A percentile compares a stretch with the other conserved stretches of the same genome.
Conservation (phyloP, 768 basidiomycete species). For the Russula compacta region DNA sequence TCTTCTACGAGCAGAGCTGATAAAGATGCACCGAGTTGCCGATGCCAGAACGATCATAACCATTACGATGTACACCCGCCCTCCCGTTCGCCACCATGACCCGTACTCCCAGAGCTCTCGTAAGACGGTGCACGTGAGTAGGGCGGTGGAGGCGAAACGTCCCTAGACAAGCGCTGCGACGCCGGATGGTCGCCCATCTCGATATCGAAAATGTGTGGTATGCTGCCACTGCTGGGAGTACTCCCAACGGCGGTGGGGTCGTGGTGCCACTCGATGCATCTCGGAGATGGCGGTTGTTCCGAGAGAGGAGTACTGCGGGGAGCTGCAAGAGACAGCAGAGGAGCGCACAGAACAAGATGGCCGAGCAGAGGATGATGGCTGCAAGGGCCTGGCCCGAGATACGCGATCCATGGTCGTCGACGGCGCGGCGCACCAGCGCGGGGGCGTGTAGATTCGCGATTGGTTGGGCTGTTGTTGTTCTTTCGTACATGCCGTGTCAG, state of each 20-base stretch:
- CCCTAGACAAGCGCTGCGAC: background rate
- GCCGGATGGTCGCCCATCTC: background rate
- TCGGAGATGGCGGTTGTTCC: background rate
- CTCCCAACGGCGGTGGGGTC: background rate
- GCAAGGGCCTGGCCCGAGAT: conserved; percentile 1
- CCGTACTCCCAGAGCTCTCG: background rate
- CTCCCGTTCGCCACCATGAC: background rate
- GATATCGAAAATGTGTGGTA: background rate
- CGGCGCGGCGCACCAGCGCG: background rate
- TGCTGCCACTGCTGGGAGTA: background rate
- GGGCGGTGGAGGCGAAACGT: conserved; percentile 9
- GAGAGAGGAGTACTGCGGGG: background rate
- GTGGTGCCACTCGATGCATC: background rate
- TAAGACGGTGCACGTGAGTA: conserved; percentile 14
- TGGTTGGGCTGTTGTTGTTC: background rate
- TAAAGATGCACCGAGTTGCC: background rate
- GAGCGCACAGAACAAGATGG: conserved; percentile 4
- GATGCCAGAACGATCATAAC: background rate
- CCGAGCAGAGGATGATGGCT: background rate
- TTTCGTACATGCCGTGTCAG: background rate
- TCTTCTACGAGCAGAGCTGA: background rate
- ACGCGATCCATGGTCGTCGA: background rate
- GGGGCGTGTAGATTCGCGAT: no score
- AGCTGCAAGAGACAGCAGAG: background rate
- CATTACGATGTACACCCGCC: background rate